A percentile compares a stretch with the other conserved stretches of the same genome.
These are phyloP conservation scores for Mycena albidolilacea DNA, from an alignment of 768 basidiomycete genomes.

Conservation along the genomic window DNA sequence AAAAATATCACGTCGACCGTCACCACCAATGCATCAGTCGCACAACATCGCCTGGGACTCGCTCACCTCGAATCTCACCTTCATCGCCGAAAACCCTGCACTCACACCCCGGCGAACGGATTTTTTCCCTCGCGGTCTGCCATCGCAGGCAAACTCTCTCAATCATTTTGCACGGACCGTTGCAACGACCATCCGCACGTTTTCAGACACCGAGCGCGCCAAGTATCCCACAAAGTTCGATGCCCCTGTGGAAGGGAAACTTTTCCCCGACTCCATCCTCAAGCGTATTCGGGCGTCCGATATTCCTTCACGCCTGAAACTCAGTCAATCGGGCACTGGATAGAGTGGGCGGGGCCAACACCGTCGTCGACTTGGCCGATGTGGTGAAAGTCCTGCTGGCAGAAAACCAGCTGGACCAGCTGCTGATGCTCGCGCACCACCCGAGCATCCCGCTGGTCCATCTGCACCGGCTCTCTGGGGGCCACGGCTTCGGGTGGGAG, in stretches of 20 bases:
- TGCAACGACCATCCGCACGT: slow-evolving; percentile 45
- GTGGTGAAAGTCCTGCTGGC: slow-evolving; percentile 55
- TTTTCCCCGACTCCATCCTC: slow-evolving; percentile 51
- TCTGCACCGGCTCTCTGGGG: slow-evolving; percentile 48
- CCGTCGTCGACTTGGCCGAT: slow-evolving; percentile 47
- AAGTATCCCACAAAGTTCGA: slow-evolving; percentile 47
- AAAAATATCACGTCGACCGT: background rate
- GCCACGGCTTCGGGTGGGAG: slow-evolving; percentile 52
- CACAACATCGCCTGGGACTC: slow-evolving; percentile 58
- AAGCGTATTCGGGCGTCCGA: slow-evolving; percentile 47
- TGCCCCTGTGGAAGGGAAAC: slow-evolving; percentile 36
- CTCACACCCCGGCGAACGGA: slow-evolving; percentile 49
- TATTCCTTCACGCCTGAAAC: slow-evolving; percentile 43
- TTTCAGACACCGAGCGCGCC: slow-evolving; percentile 54
- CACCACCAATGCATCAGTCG: slow-evolving; percentile 53
- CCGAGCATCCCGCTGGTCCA: slow-evolving; percentile 48
- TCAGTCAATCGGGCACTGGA: slow-evolving; percentile 54
- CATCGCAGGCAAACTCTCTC: slow-evolving; percentile 45
- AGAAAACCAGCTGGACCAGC: slow-evolving; percentile 49
- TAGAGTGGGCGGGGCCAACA: slow-evolving; percentile 31
- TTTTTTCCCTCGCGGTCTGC: slow-evolving; percentile 43
- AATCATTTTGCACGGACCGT: slow-evolving; percentile 52
- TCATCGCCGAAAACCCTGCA: slow-evolving; percentile 48
- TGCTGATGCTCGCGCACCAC: slow-evolving; percentile 56
- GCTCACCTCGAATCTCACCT: slow-evolving; percentile 51